Percentiles rank a stretch among this genome's conserved stretches.
Evolutionary conservation across 192 early-diverging fungal species (phyloP).

Genomic region (Coemansia brasiliensis): DNA sequence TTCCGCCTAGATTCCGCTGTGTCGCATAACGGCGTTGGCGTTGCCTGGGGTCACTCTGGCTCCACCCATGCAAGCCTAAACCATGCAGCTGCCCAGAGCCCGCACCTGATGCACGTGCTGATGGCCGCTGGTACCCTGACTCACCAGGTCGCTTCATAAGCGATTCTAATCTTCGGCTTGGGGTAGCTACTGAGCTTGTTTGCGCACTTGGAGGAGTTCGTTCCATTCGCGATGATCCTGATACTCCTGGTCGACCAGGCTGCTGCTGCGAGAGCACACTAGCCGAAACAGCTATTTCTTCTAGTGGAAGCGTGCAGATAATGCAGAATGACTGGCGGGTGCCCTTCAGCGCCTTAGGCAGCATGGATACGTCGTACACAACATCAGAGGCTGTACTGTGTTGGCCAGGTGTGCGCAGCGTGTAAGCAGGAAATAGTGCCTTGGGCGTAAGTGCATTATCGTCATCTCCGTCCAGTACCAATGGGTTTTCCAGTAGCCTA

Average conservation of each 20-base stretch:
- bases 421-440: constrained; percentile 43
- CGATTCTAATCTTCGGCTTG: constrained; percentile 35
- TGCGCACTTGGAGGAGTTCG: constrained; percentile 6
- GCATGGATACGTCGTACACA: constrained; percentile 42
- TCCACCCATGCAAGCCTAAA: constrained; percentile 41
- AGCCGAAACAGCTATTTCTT: neutral
- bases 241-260: neutral
- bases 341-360: constrained; percentile 47
- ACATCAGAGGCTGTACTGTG: constrained; percentile 12
- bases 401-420: constrained; percentile 16
- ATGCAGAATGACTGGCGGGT: constrained; percentile 56
- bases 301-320: constrained; percentile 47
- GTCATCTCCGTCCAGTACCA: constrained; percentile 29
- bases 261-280: neutral
- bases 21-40: constrained; percentile 9
- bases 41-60: constrained; percentile 12
- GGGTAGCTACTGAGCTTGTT: constrained; percentile 1
- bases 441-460: constrained; percentile 21
- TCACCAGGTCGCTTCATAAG: constrained; percentile 31
- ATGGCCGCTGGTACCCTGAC: constrained; percentile 25
- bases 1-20: constrained; percentile 12
- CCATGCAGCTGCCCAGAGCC: constrained; percentile 24
- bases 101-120: constrained; percentile 20
- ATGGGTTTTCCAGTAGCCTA: constrained; percentile 48
- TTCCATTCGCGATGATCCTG: neutral